Percentiles rank a stretch among this genome's conserved stretches.
phyloP scores from a whole-genome alignment of 2,329 filamentous ascomycete genomes.

The Apiospora phragmitis region DNA sequence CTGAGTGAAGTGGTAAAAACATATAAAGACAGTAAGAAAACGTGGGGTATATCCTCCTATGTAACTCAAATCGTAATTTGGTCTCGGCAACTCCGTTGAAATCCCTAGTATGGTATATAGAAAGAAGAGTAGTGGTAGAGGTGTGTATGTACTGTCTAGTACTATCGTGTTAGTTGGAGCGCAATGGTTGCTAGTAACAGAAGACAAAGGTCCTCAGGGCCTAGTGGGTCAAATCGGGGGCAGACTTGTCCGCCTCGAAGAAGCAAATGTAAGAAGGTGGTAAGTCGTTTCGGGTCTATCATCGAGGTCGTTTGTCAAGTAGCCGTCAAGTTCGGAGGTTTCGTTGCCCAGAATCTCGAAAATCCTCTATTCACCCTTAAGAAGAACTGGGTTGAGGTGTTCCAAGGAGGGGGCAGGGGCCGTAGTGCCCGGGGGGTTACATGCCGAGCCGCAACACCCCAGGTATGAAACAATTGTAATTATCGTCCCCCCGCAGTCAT shows the following conservation, averaged over 20 bases:
- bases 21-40: conserved; percentile 15
- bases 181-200: not conserved
- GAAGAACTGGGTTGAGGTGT: not conserved
- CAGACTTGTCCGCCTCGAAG: not conserved
- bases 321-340: not conserved
- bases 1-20: not conserved
- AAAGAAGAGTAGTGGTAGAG: not conserved
- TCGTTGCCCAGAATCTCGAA: not conserved
- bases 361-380: not conserved
- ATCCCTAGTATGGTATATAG: not conserved
- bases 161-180: not conserved
- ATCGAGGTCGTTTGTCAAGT: not conserved
- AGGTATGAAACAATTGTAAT: not conserved
- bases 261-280: not conserved
- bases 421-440: not conserved
- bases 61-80: not conserved
- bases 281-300: not conserved
- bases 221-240: not conserved
- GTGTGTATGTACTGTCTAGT: not conserved
- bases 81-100: conserved; percentile 12
- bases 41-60: conserved; percentile 19
- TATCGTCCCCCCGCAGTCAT: not conserved
- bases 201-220: not conserved
- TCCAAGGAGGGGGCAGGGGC: not conserved
- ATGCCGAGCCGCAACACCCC: not conserved